Evolutionary conservation across 768 basidiomycete genomes (phyloP), one percentile per base, ranked within the genome.

Genomic region (Multifurca ochricompacta): DNA sequence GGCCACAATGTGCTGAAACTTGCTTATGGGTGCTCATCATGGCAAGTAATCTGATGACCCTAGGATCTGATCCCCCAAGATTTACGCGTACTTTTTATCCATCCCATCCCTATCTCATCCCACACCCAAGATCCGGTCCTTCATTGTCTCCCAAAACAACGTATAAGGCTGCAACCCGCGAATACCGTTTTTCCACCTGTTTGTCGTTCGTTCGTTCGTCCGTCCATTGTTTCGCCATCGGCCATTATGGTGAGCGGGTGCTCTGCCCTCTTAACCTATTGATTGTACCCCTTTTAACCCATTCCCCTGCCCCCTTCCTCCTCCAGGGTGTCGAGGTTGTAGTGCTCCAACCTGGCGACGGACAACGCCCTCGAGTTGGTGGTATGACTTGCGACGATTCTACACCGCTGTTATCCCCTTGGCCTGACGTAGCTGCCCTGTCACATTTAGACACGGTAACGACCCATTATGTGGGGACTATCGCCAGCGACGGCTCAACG

Each of bases 391-490:
- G 31, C 44, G 25, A 31, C 21, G n/a, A 31, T 14, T 13, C 5
- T 31, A 31, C 40, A 37, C 48, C 55, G 39, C 14, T 43, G 36
- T 31, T 11, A 7, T n/a, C 30, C 19, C 40, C 36, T 16, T n/a
- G n/a, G 37, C 21, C 31, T 34, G 40, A 51, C 9, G n/a, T 23
- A 13, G 40, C 34, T n/a, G 2, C 14, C 8, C 58, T 59, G 49
- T 51, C 30, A 46, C n/a, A n/a, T 13, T 16, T 62, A 86, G 86
- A 88, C 72, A 76, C 23, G 34, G 87, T 91, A 23, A 70, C 55
- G 11, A 88, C 91, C 53, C 87, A 92, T 69, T 92, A 91, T 64
- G 76, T 82, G 45, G 91, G 88, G 25, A 88, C 77, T 16, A 76
- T 91, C 19, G 23, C 62, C 3, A 70, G 34, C 34, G 14, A 85